Conservation (phyloP, 352 stramenopile genomes). For the Thraustochytrium sp. region DNA sequence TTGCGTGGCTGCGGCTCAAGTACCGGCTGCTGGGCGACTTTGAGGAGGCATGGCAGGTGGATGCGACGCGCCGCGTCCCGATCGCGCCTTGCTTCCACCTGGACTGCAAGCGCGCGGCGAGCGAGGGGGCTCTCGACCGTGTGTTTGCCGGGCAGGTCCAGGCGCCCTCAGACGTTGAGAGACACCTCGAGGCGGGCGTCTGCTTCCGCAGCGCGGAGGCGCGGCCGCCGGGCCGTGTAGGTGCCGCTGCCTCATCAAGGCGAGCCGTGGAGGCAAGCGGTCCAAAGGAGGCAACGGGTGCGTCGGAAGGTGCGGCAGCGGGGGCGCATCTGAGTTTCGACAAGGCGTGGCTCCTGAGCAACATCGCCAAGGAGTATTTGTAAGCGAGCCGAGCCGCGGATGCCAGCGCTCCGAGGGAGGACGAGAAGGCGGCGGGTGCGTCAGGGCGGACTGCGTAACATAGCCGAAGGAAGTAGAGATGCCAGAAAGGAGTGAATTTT, state of each 20-base stretch:
- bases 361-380: neutral
- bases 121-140: neutral
- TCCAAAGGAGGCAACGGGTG: neutral
- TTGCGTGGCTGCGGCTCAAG: neutral
- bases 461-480: neutral
- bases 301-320: neutral
- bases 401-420: neutral
- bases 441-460: neutral
- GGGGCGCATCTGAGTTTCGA: neutral
- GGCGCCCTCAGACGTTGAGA: neutral
- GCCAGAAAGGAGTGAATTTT: neutral
- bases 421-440: neutral
- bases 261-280: neutral
- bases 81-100: conserved; percentile 16
- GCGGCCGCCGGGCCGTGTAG: no score
- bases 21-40: conserved; percentile 1
- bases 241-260: neutral
- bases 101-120: neutral
- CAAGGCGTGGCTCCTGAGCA: conserved; percentile 10
- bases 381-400: no score
- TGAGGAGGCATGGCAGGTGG: neutral
- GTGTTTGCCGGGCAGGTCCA: neutral
- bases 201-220: no score
- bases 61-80: neutral
- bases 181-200: neutral